phyloP scores from a whole-genome alignment of 306 rosid genomes.

The Sechiopsis laciniata region DNA sequence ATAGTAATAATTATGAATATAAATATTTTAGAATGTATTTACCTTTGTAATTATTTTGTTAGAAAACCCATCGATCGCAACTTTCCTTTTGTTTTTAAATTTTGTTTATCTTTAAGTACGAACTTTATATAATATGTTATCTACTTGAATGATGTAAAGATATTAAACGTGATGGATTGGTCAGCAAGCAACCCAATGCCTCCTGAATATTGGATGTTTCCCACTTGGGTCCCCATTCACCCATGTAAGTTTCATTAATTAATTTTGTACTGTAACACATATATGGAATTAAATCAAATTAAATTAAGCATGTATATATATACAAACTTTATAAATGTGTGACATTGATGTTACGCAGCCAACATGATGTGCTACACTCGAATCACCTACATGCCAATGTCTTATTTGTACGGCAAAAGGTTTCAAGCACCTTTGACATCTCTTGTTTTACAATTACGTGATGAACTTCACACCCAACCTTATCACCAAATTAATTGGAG shows the following conservation, averaged over 20 bases:
- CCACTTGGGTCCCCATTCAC: constrained; percentile 26
- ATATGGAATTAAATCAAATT: too few relatives aligned
- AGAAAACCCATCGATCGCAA: too few relatives aligned
- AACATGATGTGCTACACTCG: constrained; percentile 33
- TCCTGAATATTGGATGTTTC: constrained; percentile 32
- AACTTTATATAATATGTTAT: too few relatives aligned
- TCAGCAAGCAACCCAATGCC: constrained; percentile 31
- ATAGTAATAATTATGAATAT: too few relatives aligned
- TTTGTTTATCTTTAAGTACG: too few relatives aligned
- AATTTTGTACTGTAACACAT: too few relatives aligned
- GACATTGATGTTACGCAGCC: constrained; percentile 1
- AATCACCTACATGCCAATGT: constrained; percentile 25
- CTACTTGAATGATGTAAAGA: background rate
- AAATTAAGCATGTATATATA: too few relatives aligned
- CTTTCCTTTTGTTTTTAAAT: too few relatives aligned
- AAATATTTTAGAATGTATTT: too few relatives aligned
- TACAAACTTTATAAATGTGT: background rate
- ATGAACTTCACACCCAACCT: constrained; percentile 29
- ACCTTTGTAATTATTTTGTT: too few relatives aligned
- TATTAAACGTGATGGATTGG: constrained; percentile 31
- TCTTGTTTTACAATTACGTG: constrained; percentile 22
- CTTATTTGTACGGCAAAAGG: constrained; percentile 23
- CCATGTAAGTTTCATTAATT: constrained; percentile 18
- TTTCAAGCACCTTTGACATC: constrained; percentile 26
- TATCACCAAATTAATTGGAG: constrained; percentile 22